Conservation (phyloP, 192 early-diverging fungal genomes). For the Lobosporangium transversale region DNA sequence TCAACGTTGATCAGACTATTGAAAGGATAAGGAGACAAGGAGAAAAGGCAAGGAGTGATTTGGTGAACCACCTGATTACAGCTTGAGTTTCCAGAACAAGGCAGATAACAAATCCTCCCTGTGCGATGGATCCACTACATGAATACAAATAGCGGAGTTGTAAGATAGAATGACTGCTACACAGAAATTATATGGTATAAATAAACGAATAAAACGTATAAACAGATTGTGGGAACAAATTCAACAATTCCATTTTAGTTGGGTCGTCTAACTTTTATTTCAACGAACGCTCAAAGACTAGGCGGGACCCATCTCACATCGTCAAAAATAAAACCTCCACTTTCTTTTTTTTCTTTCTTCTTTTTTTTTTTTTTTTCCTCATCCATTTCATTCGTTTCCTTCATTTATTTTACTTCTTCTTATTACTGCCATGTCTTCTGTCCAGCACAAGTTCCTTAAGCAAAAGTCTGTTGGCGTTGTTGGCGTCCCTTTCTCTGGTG, state of each 20-base stretch:
- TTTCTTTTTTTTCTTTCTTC: constrained; percentile 6
- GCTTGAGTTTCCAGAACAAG: too few species aligned
- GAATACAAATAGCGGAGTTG: too few species aligned
- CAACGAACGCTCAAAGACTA: constrained; percentile 1
- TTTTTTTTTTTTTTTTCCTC: constrained; percentile 1
- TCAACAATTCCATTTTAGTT: neutral
- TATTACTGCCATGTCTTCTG: constrained; percentile 21
- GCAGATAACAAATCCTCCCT: too few species aligned
- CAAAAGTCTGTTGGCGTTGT: constrained; percentile 74
- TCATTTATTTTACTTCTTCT: neutral
- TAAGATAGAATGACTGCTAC: too few species aligned
- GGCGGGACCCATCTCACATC: constrained; percentile 7
- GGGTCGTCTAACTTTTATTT: neutral
- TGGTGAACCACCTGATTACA: too few species aligned
- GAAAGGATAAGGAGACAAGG: too few species aligned
- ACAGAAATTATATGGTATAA: too few species aligned
- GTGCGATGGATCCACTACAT: too few species aligned
- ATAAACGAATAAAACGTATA: neutral
- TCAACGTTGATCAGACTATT: too few species aligned
- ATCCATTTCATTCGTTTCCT: constrained; percentile 3
- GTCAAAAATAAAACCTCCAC: neutral
- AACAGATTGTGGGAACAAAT: neutral
- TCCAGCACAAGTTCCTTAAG: constrained; percentile 67
- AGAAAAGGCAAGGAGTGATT: too few species aligned
- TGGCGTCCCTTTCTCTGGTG: constrained; percentile 79